Evolutionary conservation across 1,284 basidiomycete species (phyloP).

Genomic region (Apiotrichum porosum): DNA sequence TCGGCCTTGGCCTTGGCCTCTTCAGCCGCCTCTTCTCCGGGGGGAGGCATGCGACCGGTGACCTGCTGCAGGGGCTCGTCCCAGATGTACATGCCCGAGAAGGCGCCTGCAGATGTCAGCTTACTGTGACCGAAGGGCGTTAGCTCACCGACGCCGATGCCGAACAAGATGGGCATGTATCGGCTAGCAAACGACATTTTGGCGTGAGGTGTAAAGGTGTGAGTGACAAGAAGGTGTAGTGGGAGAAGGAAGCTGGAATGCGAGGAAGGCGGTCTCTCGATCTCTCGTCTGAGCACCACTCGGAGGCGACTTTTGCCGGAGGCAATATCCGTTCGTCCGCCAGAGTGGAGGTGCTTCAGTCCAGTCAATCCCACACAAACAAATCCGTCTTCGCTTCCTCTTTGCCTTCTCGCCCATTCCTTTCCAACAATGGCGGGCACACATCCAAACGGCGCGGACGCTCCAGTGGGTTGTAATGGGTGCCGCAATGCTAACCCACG

Average conservation of each 20-base stretch:
- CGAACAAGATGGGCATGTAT: constrained; percentile 23
- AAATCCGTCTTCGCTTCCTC: background rate
- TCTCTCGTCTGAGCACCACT: too few species aligned
- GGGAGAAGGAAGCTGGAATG: background rate
- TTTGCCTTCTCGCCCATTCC: background rate
- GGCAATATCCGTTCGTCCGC: background rate
- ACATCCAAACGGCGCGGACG: too few species aligned
- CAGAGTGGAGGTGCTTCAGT: background rate
- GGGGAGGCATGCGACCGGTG: too few species aligned
- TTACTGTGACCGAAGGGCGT: too few species aligned
- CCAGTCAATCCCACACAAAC: background rate
- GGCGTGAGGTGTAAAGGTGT: background rate
- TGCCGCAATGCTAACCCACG: constrained; percentile 47
- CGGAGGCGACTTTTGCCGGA: background rate
- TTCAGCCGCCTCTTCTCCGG: too few species aligned
- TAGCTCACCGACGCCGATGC: constrained; percentile 27
- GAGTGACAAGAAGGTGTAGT: background rate
- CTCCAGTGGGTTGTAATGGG: too few species aligned
- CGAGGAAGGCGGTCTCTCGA: background rate
- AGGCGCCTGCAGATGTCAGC: constrained; percentile 23
- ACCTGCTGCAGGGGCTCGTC: constrained; percentile 28
- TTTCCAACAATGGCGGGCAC: too few species aligned
- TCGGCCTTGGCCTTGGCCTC: too few species aligned
- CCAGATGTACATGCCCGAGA: constrained; percentile 36
- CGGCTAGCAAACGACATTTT: constrained; percentile 21